phyloP scores from a whole-genome alignment of 2,329 filamentous ascomycete species.

The Cadophora sp. region DNA sequence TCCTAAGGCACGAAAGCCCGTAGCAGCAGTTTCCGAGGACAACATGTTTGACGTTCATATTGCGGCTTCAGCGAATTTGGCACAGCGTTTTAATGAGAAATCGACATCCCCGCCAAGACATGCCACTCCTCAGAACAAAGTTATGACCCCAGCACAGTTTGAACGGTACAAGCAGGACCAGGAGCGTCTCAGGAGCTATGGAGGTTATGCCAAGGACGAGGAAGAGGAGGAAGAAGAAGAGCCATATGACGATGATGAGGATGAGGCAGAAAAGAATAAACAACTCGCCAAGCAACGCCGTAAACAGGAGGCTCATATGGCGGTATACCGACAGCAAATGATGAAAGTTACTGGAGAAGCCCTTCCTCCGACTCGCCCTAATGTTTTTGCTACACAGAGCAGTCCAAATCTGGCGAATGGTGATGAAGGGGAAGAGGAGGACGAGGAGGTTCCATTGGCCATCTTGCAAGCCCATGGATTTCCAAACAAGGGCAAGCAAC shows the following conservation, averaged over 20 bases:
- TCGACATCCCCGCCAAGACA: constrained; percentile 27
- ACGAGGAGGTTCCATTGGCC: constrained; percentile 86
- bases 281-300: constrained; percentile 77
- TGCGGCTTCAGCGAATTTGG: constrained; percentile 39
- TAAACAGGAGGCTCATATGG: constrained; percentile 89
- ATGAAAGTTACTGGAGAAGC: constrained; percentile 91
- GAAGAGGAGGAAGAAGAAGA: constrained; percentile 70
- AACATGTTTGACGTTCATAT: constrained; percentile 43
- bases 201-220: constrained; percentile 55
- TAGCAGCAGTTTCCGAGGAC: constrained; percentile 37
- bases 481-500: constrained; percentile 77
- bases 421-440: constrained; percentile 71
- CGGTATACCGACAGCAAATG: constrained; percentile 92
- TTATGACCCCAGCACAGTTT: constrained; percentile 90
- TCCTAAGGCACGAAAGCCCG: constrained; percentile 36
- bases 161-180: constrained; percentile 81
- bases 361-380: constrained; percentile 57
- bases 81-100: constrained; percentile 40
- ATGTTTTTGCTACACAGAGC: constrained; percentile 64
- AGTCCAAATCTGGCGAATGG: constrained; percentile 62
- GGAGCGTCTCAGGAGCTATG: constrained; percentile 60
- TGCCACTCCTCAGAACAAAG: constrained; percentile 67
- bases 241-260: constrained; percentile 76
- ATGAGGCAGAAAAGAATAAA: constrained; percentile 78
- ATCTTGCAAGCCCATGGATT: constrained; percentile 91